Base-by-base conservation (phyloP, 202 grass and related monocot species). In the Setaria italica region DNA sequence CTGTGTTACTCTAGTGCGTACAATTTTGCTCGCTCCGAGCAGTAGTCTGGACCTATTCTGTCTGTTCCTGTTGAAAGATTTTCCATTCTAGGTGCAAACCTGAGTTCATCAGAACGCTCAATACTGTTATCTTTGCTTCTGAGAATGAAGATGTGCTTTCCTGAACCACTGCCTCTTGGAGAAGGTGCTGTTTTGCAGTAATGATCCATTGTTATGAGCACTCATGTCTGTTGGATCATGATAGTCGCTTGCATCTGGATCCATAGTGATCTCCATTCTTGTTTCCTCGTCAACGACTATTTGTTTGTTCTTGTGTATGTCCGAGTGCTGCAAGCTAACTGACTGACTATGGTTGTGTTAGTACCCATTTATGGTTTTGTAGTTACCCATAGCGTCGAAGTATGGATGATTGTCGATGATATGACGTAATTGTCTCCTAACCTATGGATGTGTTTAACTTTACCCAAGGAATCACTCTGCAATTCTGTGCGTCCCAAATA, bases 41-140 rank as follows among this genome's bases (percentile, higher is more conserved):
- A 74, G 30, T 88, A 85, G 82, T 88, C 65, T 90, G 79, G 78
- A 65, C 83, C 78, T 47, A 53, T 88, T 82, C 41, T 89, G 42
- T 89, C 32, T 74, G 76, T 69, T 86, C 73, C 41, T 78, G 41
- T 83, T 60, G 71, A 88, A 88, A 83, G 16, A 62, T 68, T 76
- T 51, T 60, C 32, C 19, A 39, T 67, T 21, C 33, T 53, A 85
- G 66, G 67, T 42, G 47, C 21, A 85, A 77, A 67, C 77, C 77
- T 6, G 37, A 77, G 65, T 85, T 88, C 17, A 7, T 64, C 48
- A 81, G 71, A 81, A 82, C 65, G 64, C 56, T 45, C 53, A 85
- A 72, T 85, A 66, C 63, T 41, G 63, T 78, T 12, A 68, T 67
- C 51, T 85, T 81, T 78, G 71, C 77, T 73, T 88, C 8, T 71